Conservation (phyloP, 192 early-diverging fungal genomes). For the Paraglomus occultum region DNA sequence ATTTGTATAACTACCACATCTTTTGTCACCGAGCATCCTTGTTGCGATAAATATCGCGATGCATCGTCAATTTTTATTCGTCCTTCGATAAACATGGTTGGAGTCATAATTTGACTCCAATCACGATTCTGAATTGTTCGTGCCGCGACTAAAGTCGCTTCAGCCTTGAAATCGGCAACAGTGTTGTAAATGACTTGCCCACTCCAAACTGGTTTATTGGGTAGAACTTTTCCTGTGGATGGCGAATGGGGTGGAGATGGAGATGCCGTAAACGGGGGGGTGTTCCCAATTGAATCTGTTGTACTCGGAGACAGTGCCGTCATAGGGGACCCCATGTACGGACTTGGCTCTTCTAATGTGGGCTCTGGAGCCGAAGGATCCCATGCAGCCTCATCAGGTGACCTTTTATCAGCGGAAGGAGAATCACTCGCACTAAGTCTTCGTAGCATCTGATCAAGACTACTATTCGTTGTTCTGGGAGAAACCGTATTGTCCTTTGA, state of each 20-base stretch:
- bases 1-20: slow-evolving; percentile 65
- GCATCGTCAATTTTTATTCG: slow-evolving; percentile 53
- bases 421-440: neutral
- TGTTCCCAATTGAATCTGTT: neutral
- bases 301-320: neutral
- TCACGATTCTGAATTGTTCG: slow-evolving; percentile 33
- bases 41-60: slow-evolving; percentile 57
- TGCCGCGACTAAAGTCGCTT: slow-evolving; percentile 62
- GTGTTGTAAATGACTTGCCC: slow-evolving; percentile 41
- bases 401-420: neutral
- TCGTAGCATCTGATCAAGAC: neutral
- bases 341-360: slow-evolving; percentile 2
- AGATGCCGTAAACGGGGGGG: slow-evolving; percentile 5
- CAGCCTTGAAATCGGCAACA: slow-evolving; percentile 56
- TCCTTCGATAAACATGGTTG: slow-evolving; percentile 61
- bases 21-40: slow-evolving; percentile 49
- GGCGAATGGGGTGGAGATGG: neutral
- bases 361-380: neutral
- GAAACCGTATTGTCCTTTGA: neutral
- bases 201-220: slow-evolving; percentile 48
- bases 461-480: neutral
- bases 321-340: neutral
- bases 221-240: neutral
- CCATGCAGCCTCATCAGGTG: neutral
- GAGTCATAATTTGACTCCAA: slow-evolving; percentile 62